Evolutionary conservation across 2,329 filamentous ascomycete species (phyloP), one percentile per base, ranked within the genome.

Genomic region (Lecanicillium sp.): DNA sequence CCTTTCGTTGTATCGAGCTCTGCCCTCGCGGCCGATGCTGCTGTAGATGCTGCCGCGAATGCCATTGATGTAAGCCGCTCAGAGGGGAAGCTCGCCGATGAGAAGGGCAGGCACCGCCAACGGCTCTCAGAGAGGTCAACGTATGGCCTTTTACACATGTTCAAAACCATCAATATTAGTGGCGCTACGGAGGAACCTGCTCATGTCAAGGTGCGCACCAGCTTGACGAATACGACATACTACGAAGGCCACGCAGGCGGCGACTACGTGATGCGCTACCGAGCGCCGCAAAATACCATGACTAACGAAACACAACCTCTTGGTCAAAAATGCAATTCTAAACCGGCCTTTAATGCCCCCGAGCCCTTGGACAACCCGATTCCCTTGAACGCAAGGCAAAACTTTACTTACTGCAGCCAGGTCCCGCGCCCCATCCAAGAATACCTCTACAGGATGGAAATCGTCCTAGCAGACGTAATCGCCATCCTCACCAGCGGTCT

Each of bases 211-310:
- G 30, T 33, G 15, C 5, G 13, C 15, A 40, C 5, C 3, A 32
- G 25, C 7, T 33, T 49, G 9, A 17, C 17, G 1, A 13, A 13
- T 20, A 40, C 42, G 5, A 34, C 37, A 17, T 54, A 50, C 37
- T 59, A 56, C 38, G 42, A 51, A 13, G 50, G 51, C 4, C 47
- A 52, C 20, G 1, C 13, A 3, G 46, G 43, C 1, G 53, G 56
- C 17, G 47, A 48, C 15, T 57, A 49, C 27, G 51, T 60, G 36
- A 56, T 60, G 31, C 46, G 37, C n/a, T 53, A 49, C 33, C 19
- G 12, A 2, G 7, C 18, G 14, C 5, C 27, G 11, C 7, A 6
- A 25, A 25, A 11, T 11, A 25, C 7, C 22, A 25, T 25, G 22
- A 25, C 11, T 25, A 6, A 7, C 22, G 22, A 6, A 11, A 11